These are phyloP conservation scores for Flaveria trinervia DNA, from an alignment of 129 eudicot species.

Conservation along the genomic window DNA sequence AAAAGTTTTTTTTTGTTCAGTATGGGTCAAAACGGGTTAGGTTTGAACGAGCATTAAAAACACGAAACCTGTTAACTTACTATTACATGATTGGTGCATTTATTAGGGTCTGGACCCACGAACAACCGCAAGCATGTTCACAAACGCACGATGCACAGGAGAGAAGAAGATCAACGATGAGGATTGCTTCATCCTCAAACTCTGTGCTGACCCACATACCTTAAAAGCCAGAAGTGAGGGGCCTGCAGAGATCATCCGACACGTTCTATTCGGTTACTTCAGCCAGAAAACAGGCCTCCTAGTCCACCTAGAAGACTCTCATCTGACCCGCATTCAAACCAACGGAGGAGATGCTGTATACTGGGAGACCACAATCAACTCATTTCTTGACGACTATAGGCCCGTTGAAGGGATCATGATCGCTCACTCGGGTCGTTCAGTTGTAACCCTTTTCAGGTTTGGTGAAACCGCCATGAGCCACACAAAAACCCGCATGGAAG, in stretches of 20 bases:
- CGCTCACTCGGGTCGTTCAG: constrained; percentile 92
- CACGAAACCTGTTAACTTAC: neutral
- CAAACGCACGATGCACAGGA: constrained; percentile 83
- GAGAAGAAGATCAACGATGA: constrained; percentile 90
- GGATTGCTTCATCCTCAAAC: constrained; percentile 90
- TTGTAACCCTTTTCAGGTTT: constrained; percentile 88
- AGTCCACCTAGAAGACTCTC: constrained; percentile 83
- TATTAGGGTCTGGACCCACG: constrained; percentile 85
- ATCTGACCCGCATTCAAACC: constrained; percentile 83
- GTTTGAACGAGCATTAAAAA: neutral
- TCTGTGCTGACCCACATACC: constrained; percentile 82
- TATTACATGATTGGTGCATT: neutral
- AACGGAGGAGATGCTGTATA: constrained; percentile 95
- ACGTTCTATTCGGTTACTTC: constrained; percentile 89
- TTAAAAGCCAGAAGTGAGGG: constrained; percentile 89
- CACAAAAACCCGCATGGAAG: constrained; percentile 94
- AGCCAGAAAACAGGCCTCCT: constrained; percentile 90
- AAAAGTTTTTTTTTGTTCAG: neutral
- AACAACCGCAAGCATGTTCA: constrained; percentile 89
- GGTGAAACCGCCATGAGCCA: constrained; percentile 98
- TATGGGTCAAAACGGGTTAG: neutral
- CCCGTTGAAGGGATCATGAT: constrained; percentile 93
- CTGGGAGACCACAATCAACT: constrained; percentile 97
- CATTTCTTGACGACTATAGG: constrained; percentile 78
- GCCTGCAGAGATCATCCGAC: constrained; percentile 92